Base-by-base conservation (phyloP, 495 filamentous ascomycete genomes). In the Penicillium alfredii region DNA sequence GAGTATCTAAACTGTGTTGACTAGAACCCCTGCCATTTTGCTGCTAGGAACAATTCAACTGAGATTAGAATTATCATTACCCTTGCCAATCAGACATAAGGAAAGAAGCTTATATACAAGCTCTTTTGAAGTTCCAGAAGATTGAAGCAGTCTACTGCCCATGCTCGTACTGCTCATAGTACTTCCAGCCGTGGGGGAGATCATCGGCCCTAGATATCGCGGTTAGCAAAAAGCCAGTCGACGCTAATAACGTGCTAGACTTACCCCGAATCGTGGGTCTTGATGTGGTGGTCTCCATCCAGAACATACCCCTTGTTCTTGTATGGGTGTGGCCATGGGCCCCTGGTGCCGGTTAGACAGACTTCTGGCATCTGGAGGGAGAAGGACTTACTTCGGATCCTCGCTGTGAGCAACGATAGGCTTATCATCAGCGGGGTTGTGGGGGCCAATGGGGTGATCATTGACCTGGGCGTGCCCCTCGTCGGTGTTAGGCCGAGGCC, bases 261-360 rank as follows among this genome's bases (percentile, higher is more conserved):
- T 40, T 32, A 40, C 37, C 18, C 21, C 11, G 23, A 25, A n/a
- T 25, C 23, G 11, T 25, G 23, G 4, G 23, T 25, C 23, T 25
- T 25, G 23, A 25, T 25, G 8, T 25, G 8, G 23, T 25, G 8
- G 21, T 38, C 16, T 3, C 11, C 3, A 1, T 9, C 13, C 11
- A 20, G 6, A 17, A 32, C 14, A 32, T 39, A 39, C 6, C 18
- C 38, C 7, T 28, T 10, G 8, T 28, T 14, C 16, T 14, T 22
- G 6, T 33, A 8, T 8, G 19, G 12, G 5, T 6, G 3, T 6
- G 37, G 37, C 28, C 10, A 19, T 3, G 10, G 19, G 5, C 28
- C 28, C 12, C 13, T 25, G 13, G 6, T 12, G 11, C 23, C 3
- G 5, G 23, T 25, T 8, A 25, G 23, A 25, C 23, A 25, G 23